Conservation (phyloP, 2,329 filamentous ascomycete genomes). For the Zymoseptoria pseudotritici region DNA sequence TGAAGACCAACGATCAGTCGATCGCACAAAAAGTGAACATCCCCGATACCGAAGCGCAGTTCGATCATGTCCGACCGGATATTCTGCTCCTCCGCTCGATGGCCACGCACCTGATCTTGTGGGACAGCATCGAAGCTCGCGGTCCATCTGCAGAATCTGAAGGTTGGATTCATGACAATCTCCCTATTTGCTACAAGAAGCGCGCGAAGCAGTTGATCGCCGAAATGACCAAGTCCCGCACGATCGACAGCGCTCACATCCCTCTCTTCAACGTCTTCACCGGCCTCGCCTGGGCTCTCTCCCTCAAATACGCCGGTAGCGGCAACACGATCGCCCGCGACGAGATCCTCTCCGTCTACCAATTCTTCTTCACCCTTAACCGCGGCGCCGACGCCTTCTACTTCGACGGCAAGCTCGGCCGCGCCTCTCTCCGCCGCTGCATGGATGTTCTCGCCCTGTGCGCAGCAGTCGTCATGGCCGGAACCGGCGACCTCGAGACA, state of each 20-base stretch:
- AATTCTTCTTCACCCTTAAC: slow-evolving; percentile 36
- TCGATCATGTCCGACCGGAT: slow-evolving; percentile 91
- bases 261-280: slow-evolving; percentile 89
- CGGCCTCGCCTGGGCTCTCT: slow-evolving; percentile 68
- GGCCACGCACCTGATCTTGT: slow-evolving; percentile 85
- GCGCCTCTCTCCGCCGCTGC: slow-evolving; percentile 80
- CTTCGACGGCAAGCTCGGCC: slow-evolving; percentile 79
- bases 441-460: slow-evolving; percentile 81
- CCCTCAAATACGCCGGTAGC: slow-evolving; percentile 41
- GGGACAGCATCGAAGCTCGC: slow-evolving; percentile 67
- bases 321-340: slow-evolving; percentile 63
- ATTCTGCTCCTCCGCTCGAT: slow-evolving; percentile 84
- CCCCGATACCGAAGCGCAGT: slow-evolving; percentile 81
- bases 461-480: slow-evolving; percentile 85
- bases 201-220: slow-evolving; percentile 43
- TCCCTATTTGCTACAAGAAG: slow-evolving; percentile 64
- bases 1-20: slow-evolving; percentile 87
- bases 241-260: slow-evolving; percentile 71
- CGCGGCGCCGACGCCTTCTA: slow-evolving; percentile 29
- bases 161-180: slow-evolving; percentile 64
- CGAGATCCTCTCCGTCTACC: slow-evolving; percentile 73
- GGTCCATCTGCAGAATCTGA: slow-evolving; percentile 2
- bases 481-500: slow-evolving; percentile 79
- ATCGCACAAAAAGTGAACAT: slow-evolving; percentile 89
- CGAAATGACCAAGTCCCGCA: slow-evolving; percentile 10